Base-by-base conservation (phyloP, 192 early-diverging fungal species). In the Martensiomyces pterosporus region DNA sequence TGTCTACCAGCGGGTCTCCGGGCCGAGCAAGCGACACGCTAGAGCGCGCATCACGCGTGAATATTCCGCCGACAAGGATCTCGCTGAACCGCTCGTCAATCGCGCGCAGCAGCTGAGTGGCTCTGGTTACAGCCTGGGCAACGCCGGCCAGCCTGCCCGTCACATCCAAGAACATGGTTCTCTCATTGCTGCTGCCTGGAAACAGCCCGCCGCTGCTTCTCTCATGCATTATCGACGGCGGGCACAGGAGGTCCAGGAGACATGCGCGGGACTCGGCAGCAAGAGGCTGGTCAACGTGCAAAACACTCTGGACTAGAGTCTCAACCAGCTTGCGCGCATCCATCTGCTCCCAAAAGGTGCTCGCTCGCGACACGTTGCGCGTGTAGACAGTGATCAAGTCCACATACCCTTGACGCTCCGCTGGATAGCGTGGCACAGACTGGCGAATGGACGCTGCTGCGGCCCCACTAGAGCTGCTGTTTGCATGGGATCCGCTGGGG, bases 271-370 rank as follows among this genome's bases (percentile, higher is more conserved):
- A 75, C 3, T 83, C 79, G 0, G 71, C 76, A 4, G 86, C 82
- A 3, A 99, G 72, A 19, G 82, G 78, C 25, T 87, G 83, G 65
- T 99, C 93, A n/a, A 82, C 77, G 67, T 95, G 93, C 3, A 91
- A 70, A 0, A 86, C 79, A 44, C 89, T 97, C 21, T 85, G 72
- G 14, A 83, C 75, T 17, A 99, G 56, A 51, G 90, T 85, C 25
- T 94, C 94, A 0, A 95, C 75, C 1, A 95, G 43, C 34, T 76
- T 79, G 15, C 67, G 53, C 12, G 83, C 58, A 0, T 75, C 60
- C 0, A 88, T 63, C 22, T 84, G 82, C 7, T 82, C 75, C 24
- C 64, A 75, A 24, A 75, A 49, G 18, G 45, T 16, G 25, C 54
- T 55, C 39, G 53, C 60, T 1, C 56, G 41, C n/a, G 64, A 52